Evolutionary conservation across 2,329 filamentous ascomycete species (phyloP).

Genomic region (Aspergillus sp.): DNA sequence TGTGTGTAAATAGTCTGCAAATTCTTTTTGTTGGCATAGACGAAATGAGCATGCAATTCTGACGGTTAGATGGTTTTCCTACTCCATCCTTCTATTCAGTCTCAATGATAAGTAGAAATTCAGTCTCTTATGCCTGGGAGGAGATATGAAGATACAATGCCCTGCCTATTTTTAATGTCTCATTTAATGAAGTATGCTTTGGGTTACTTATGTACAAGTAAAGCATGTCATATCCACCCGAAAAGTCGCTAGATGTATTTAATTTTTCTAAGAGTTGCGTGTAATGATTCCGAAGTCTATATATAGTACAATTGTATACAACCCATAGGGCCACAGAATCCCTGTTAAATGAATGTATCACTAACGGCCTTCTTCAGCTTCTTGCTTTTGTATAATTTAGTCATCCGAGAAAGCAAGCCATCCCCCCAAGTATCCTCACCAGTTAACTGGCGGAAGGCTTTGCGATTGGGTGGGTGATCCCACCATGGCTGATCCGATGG

Average conservation of each 20-base stretch:
- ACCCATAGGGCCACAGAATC: neutral
- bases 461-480: conserved; percentile 32
- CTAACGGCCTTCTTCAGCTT: conserved; percentile 5
- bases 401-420: conserved; percentile 28
- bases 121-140: too few relatives aligned
- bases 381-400: conserved; percentile 14
- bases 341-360: neutral
- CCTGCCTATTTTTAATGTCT: too few relatives aligned
- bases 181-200: neutral
- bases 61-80: conserved; percentile 4
- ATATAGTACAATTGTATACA: neutral
- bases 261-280: neutral
- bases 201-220: neutral
- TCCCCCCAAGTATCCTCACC: conserved; percentile 14
- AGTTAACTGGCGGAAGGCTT: conserved; percentile 26
- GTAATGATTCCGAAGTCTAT: neutral
- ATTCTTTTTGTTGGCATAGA: conserved; percentile 28
- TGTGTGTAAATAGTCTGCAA: conserved; percentile 21
- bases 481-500: conserved; percentile 27
- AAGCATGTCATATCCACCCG: neutral
- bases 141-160: too few relatives aligned
- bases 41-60: conserved; percentile 24
- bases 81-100: neutral
- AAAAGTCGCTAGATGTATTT: neutral
- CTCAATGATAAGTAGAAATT: too few relatives aligned